Percentiles rank a stretch among this genome's conserved stretches.
phyloP scores from a whole-genome alignment of 179 eudicot species.

The Vitellaria paradoxa region DNA sequence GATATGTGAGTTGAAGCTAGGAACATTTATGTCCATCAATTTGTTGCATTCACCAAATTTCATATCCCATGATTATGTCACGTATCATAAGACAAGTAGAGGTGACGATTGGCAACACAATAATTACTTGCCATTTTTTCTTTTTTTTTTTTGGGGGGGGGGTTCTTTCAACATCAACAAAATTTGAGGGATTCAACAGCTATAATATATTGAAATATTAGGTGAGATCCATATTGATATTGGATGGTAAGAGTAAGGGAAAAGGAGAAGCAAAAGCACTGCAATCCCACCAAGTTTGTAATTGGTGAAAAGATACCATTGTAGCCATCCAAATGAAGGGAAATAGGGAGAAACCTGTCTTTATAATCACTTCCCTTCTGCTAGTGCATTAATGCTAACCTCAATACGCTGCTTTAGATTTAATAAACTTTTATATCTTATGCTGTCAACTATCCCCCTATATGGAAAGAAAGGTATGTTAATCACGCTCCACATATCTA shows the following conservation, averaged over 20 bases:
- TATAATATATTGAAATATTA: neutral
- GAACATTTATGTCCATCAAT: neutral
- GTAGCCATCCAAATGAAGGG: neutral
- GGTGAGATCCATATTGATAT: neutral
- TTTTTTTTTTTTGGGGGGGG: neutral
- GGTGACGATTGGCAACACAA: neutral
- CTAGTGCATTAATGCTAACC: neutral
- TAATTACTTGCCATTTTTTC: neutral
- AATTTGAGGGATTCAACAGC: neutral
- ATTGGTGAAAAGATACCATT: neutral
- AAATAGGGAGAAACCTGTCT: neutral
- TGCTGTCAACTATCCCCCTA: neutral
- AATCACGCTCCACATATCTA: neutral
- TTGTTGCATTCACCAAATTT: neutral
- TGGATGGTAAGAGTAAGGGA: neutral
- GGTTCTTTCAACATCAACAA: slow-evolving; percentile 5
- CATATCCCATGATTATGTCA: too few species aligned
- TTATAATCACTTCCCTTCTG: neutral
- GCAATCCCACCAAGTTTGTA: neutral
- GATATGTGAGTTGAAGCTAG: slow-evolving; percentile 8
- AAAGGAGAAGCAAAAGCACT: neutral
- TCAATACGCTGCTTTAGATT: slow-evolving; percentile 3
- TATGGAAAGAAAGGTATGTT: neutral
- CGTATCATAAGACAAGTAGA: slow-evolving; percentile 8
- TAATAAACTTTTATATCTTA: neutral